Conservation (phyloP, 2,329 filamentous ascomycete genomes). For the Lachnellula subtilissima region DNA sequence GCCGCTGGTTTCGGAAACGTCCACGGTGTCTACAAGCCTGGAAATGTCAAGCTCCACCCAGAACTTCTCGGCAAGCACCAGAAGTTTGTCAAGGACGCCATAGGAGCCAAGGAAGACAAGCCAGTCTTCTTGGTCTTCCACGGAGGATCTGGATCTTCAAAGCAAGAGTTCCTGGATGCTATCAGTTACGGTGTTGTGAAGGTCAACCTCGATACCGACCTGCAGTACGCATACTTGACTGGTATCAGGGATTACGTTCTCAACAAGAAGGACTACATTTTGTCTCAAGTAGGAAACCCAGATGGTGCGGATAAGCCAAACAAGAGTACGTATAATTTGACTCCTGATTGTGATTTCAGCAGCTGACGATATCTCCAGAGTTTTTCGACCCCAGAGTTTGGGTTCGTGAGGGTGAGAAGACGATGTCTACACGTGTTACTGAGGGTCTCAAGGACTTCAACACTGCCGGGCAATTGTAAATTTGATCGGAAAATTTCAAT, state of each 20-base stretch:
- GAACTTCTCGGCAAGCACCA: constrained; percentile 98
- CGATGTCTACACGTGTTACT: constrained; percentile 77
- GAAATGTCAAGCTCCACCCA: constrained; percentile 94
- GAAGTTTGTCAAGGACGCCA: constrained; percentile 79
- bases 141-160: constrained; percentile 87
- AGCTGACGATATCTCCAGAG: constrained; percentile 13
- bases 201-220: constrained; percentile 98
- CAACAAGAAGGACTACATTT: constrained; percentile 92
- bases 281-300: constrained; percentile 85
- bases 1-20: constrained; percentile 98
- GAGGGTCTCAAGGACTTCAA: constrained; percentile 91
- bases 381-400: constrained; percentile 53
- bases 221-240: constrained; percentile 89
- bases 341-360: background rate
- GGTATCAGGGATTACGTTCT: constrained; percentile 94
- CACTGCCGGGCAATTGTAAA: constrained; percentile 71
- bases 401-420: constrained; percentile 97
- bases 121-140: constrained; percentile 99
- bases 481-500: background rate
- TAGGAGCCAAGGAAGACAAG: constrained; percentile 68
- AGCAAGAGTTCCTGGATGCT: constrained; percentile 84
- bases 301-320: constrained; percentile 97
- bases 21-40: constrained; percentile 97
- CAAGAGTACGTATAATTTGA: constrained; percentile 57
- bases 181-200: constrained; percentile 95